These are phyloP conservation scores for Corylus americana DNA, from an alignment of 306 rosid genomes.

Conservation along the genomic window DNA sequence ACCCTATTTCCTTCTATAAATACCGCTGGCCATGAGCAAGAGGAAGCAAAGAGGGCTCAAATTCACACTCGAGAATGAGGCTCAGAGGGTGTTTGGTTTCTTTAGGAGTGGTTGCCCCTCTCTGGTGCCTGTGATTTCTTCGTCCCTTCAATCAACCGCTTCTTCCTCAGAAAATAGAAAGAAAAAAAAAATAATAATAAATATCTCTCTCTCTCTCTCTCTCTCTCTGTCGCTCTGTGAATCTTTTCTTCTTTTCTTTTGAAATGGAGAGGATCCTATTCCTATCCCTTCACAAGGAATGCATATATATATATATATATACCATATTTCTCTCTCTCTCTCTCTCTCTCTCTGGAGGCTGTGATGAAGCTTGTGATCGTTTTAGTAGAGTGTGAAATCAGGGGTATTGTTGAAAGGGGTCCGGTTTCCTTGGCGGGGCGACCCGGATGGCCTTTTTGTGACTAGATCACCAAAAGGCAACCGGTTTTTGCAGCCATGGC, in stretches of 20 bases:
- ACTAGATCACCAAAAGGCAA: neutral
- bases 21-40: too few relatives aligned
- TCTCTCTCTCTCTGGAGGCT: conserved; percentile 18
- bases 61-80: too few relatives aligned
- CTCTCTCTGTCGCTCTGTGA: neutral
- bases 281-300: neutral
- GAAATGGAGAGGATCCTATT: neutral
- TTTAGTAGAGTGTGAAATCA: conserved; percentile 40
- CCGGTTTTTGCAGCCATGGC: conserved; percentile 6
- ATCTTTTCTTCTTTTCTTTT: too few relatives aligned
- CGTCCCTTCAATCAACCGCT: too few relatives aligned
- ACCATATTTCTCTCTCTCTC: neutral
- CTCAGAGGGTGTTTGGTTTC: too few relatives aligned
- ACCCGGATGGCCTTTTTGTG: conserved; percentile 19
- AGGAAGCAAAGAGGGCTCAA: too few relatives aligned
- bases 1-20: too few relatives aligned
- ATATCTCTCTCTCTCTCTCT: neutral
- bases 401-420: conserved; percentile 1
- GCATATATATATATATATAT: too few relatives aligned
- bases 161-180: too few relatives aligned
- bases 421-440: conserved; percentile 40
- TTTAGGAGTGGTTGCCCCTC: too few relatives aligned
- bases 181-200: neutral
- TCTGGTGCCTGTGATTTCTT: too few relatives aligned
- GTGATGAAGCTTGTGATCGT: conserved; percentile 36